These are phyloP conservation scores for Monosporascus sp. DNA, from an alignment of 2,329 filamentous ascomycete species.

Conservation along the genomic window DNA sequence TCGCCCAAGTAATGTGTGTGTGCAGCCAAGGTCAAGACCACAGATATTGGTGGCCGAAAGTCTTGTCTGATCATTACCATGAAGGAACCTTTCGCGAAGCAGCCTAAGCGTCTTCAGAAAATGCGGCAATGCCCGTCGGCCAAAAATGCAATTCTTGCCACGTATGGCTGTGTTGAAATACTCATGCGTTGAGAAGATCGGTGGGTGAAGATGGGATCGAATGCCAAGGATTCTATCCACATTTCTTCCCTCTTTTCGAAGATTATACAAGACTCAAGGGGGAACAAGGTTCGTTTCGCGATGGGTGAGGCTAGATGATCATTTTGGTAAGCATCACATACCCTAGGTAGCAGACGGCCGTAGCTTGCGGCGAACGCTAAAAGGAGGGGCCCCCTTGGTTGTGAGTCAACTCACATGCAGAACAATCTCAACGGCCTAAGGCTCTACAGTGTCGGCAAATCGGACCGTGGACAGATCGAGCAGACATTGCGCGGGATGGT, in stretches of 20 bases:
- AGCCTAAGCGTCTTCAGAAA: constrained; percentile 22
- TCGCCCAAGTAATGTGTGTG: constrained; percentile 26
- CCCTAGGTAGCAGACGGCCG: neutral
- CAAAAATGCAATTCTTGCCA: neutral
- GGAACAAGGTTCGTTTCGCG: constrained; percentile 27
- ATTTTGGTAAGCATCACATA: neutral
- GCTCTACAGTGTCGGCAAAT: constrained; percentile 24
- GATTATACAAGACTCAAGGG: constrained; percentile 25
- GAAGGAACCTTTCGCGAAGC: constrained; percentile 26
- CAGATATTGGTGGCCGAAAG: constrained; percentile 24
- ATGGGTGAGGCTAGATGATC: constrained; percentile 23
- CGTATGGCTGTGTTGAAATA: constrained; percentile 24
- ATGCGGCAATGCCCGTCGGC: constrained; percentile 16
- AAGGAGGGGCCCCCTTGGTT: neutral
- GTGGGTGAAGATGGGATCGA: constrained; percentile 31
- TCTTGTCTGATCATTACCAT: constrained; percentile 14
- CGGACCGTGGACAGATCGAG: constrained; percentile 16
- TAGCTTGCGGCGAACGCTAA: neutral
- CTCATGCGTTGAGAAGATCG: constrained; percentile 27
- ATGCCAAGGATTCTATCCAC: constrained; percentile 26
- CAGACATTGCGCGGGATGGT: constrained; percentile 11
- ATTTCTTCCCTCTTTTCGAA: constrained; percentile 18
- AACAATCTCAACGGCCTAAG: constrained; percentile 17
- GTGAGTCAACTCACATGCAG: constrained; percentile 21
- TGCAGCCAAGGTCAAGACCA: constrained; percentile 26